phyloP scores from a whole-genome alignment of 768 basidiomycete species.

The Pholiota microspora region DNA sequence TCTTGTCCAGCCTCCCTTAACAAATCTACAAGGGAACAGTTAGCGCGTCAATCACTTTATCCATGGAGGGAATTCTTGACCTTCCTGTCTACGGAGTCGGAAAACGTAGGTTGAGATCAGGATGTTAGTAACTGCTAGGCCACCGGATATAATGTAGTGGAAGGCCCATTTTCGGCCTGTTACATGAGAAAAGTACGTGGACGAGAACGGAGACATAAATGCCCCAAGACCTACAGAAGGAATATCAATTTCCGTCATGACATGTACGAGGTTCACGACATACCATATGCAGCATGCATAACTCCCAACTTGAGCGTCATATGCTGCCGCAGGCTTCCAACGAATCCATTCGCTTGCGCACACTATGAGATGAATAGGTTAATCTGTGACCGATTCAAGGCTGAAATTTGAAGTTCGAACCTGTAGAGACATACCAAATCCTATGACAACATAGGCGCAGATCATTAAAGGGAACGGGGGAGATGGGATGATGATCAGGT shows the following conservation, averaged over 20 bases:
- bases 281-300: conserved; percentile 65
- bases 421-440: conserved; percentile 42
- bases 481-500: conserved; percentile 47
- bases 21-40: conserved; percentile 29
- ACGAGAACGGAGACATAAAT: conserved; percentile 65
- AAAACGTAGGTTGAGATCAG: conserved; percentile 54
- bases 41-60: background rate
- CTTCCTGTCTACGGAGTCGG: conserved; percentile 63
- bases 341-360: conserved; percentile 69
- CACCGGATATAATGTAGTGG: conserved; percentile 70
- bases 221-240: conserved; percentile 51
- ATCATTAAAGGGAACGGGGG: conserved; percentile 65
- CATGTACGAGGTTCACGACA: background rate
- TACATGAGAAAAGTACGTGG: conserved; percentile 74
- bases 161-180: conserved; percentile 75
- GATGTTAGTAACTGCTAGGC: conserved; percentile 55
- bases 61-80: conserved; percentile 33
- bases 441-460: conserved; percentile 40
- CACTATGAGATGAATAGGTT: conserved; percentile 39
- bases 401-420: conserved; percentile 25
- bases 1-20: conserved; percentile 51
- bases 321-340: conserved; percentile 56
- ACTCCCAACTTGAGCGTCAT: conserved; percentile 64
- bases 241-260: background rate
- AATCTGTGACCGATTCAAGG: too few species aligned